Base-by-base conservation (phyloP, 805 yeast genomes). In the Yamadazyma paraphyllophila region DNA sequence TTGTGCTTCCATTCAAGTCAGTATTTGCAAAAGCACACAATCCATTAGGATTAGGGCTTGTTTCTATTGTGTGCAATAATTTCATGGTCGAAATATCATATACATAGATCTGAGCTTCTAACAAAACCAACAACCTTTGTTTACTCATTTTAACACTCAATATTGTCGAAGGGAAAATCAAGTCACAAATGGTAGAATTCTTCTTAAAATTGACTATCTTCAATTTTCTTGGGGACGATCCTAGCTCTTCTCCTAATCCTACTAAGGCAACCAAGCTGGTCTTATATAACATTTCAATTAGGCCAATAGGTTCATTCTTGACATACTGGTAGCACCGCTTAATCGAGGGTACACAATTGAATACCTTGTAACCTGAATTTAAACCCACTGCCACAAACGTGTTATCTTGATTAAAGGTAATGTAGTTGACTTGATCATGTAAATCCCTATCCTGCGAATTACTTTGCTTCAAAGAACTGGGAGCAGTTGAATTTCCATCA, bases 241-340 rank as follows among this genome's bases (percentile, higher is more conserved):
- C 75, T 4, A 86, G 82, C 50, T 78, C 84, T 45, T 83, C 88
- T 2, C 91, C 92, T 41, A 80, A 68, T 7, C 90, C 92, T 2
- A 88, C 96, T 6, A 88, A 69, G 0, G 96, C 97, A 17, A 94
- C 78, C 32, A 92, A 72, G 5, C 96, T 85, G 0, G 98, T 89
- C 36, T 90, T 77, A 59, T 90, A 92, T 20, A 92, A 77, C 97
- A 94, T 91, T 60, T 90, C 96, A 9, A 89, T 82, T 1, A 87
- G 76, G 1, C 84, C 83, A 10, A 83, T 77, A 1, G 87, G 78
- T 39, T 82, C 83, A 43, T 63, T 63, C 43, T 59, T 61, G 31
- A 59, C 57, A 36, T 58, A 57, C 46, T 63, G 67, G 46, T 56
- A 67, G 49, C 72, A 65, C 39, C 64, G 62, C 30, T 60, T 60